Conservation (phyloP, 75 land plant species). For the Picea glauca region DNA sequence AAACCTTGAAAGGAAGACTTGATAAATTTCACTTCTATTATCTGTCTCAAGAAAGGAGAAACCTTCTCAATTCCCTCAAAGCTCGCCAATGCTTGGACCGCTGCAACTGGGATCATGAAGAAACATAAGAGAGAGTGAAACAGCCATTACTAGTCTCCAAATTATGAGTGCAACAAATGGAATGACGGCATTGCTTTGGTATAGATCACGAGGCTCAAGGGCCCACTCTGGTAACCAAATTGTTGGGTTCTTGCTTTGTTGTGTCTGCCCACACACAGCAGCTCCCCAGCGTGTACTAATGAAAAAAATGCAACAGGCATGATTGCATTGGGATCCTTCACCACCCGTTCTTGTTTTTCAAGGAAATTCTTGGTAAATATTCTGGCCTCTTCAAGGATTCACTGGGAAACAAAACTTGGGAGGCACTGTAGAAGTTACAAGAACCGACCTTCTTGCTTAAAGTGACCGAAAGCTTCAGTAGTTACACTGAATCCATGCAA, state of each 20-base stretch:
- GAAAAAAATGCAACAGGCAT: slow-evolving; percentile 81
- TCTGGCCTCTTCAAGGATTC: no score
- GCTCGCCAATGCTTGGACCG: slow-evolving; percentile 93
- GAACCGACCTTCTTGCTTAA: slow-evolving; percentile 75
- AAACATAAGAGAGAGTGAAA: slow-evolving; percentile 75
- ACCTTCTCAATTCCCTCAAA: slow-evolving; percentile 73
- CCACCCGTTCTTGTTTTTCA: slow-evolving; percentile 39
- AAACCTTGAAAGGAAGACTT: slow-evolving; percentile 63
- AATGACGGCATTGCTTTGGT: slow-evolving; percentile 59
- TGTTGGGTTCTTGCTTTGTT: slow-evolving; percentile 67
- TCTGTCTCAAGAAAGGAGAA: slow-evolving; percentile 64
- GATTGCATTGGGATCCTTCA: slow-evolving; percentile 45
- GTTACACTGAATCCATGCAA: slow-evolving; percentile 82
- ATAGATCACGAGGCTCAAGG: slow-evolving; percentile 84
- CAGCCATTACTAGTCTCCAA: slow-evolving; percentile 59
- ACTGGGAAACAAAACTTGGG: no score
- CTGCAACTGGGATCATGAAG: slow-evolving; percentile 89
- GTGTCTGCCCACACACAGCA: slow-evolving; percentile 77
- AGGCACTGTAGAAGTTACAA: background rate
- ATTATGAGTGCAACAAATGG: slow-evolving; percentile 61
- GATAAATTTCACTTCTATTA: slow-evolving; percentile 53
- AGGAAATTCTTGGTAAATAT: no score
- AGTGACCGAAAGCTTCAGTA: slow-evolving; percentile 63
- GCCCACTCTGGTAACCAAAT: slow-evolving; percentile 75
- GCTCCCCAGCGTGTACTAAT: slow-evolving; percentile 72